These are phyloP conservation scores for Emergomyces africanus DNA, from an alignment of 2,329 filamentous ascomycete species.

Conservation along the genomic window DNA sequence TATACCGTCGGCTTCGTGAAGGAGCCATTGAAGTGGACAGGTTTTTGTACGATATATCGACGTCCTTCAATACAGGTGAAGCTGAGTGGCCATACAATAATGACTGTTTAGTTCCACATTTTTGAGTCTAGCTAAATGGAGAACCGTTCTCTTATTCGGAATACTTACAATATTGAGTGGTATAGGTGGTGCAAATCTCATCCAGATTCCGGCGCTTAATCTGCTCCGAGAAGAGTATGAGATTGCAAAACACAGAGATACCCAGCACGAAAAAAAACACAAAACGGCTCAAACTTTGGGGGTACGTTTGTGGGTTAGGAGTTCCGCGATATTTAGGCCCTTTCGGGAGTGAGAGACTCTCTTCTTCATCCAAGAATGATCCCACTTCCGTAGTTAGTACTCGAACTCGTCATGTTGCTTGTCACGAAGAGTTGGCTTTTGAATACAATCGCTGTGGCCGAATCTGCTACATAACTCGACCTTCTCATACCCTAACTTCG, in stretches of 20 bases:
- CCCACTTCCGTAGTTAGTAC: no score
- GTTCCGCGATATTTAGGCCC: not conserved
- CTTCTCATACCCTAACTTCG: not conserved
- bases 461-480: not conserved
- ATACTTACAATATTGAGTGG: conserved; percentile 6
- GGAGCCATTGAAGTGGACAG: conserved; percentile 42
- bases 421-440: not conserved
- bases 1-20: conserved; percentile 44
- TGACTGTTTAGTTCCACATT: not conserved
- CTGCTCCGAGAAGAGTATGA: conserved; percentile 6
- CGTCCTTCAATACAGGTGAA: conserved; percentile 26
- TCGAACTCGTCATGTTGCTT: not conserved
- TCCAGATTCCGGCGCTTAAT: conserved; percentile 4
- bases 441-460: not conserved
- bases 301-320: not conserved
- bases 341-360: not conserved
- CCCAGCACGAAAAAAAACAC: conserved; percentile 1
- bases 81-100: not conserved
- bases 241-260: conserved; percentile 9
- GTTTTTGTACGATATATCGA: conserved; percentile 30
- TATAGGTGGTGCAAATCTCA: conserved; percentile 6
- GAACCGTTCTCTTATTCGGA: not conserved
- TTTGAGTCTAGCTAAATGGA: not conserved
- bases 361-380: not conserved
- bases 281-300: not conserved